Base-by-base conservation (phyloP, 2,329 filamentous ascomycete species). In the Trichoderma guizhouense region DNA sequence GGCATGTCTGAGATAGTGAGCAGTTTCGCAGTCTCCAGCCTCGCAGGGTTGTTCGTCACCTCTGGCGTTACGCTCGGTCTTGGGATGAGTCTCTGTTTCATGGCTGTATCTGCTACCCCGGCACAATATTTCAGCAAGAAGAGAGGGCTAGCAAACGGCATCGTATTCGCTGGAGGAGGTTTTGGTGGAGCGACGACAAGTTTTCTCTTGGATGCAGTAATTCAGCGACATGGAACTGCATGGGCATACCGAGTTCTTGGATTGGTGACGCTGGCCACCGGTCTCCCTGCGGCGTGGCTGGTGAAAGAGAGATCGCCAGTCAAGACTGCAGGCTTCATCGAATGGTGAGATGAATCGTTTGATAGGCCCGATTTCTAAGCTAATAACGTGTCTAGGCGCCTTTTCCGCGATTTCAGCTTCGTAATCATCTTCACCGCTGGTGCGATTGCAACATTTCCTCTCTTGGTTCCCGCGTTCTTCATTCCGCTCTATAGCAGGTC, bases 381-480 rank as follows among this genome's bases (percentile, higher is more conserved):
- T 62, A 9, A 69, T 32, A 3, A 32, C 1, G 11, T 15, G 9
- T 43, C 2, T 5, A 72, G 84, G 85, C 79, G 79, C 15, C 79
- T 89, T 2, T 87, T 89, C 76, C 82, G 81, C 14, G 81, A 87
- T 73, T 66, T 83, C n/a, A 81, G 81, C 3, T 89, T 89, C 77
- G 72, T 80, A n/a, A 76, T 84, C 14, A 78, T 90, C 53, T 88
- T 89, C 75, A 73, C 86, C 6, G 83, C 84, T 5, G 86, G 87
- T 3, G 84, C 83, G 1, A 81, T 89, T 18, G 87, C 82, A 1
- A 88, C 86, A 0, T 90, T 90, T 74, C 84, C 87, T 0, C 82
- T 90, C 18, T 85, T 89, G 72, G 87, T 89, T 0, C 87, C 88
- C 0, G 85, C 87, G 0, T 90, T 89, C 80, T 90, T 89, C 76